Conservation (phyloP, 495 filamentous ascomycete genomes). For the Penicillium fimorum region DNA sequence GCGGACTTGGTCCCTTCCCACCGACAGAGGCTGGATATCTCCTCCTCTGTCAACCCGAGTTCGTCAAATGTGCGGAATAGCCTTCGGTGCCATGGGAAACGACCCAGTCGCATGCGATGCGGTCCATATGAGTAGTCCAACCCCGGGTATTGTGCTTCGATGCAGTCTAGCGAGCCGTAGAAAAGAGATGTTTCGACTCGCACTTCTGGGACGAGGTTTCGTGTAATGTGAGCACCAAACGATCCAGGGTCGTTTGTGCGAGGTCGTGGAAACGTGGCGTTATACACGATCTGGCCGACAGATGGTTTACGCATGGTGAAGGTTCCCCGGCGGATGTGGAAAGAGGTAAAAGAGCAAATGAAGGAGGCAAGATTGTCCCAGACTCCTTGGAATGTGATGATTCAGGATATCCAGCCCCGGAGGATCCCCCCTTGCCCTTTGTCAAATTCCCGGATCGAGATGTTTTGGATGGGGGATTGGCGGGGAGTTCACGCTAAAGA, state of each 20-base stretch:
- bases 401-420: constrained; percentile 1
- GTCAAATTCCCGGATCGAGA: constrained; percentile 4
- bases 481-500: background rate
- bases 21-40: constrained; percentile 76
- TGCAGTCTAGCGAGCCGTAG: constrained; percentile 79
- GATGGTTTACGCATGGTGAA: constrained; percentile 59
- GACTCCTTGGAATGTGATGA: constrained; percentile 8
- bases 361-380: constrained; percentile 5
- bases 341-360: background rate
- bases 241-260: constrained; percentile 52
- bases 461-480: background rate
- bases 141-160: constrained; percentile 88
- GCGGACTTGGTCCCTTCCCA: constrained; percentile 96
- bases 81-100: constrained; percentile 75
- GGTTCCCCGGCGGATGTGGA: background rate
- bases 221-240: constrained; percentile 58
- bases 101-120: constrained; percentile 79
- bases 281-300: constrained; percentile 55
- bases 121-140: constrained; percentile 79
- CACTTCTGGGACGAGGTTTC: constrained; percentile 83
- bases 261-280: constrained; percentile 56
- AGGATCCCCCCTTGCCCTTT: constrained; percentile 9
- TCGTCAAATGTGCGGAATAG: constrained; percentile 82
- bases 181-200: constrained; percentile 80
- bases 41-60: constrained; percentile 68